Percentiles rank a stretch among this genome's conserved stretches.
Conservation (phyloP, 2,329 filamentous ascomycete species). For the Elsinoe australis region DNA sequence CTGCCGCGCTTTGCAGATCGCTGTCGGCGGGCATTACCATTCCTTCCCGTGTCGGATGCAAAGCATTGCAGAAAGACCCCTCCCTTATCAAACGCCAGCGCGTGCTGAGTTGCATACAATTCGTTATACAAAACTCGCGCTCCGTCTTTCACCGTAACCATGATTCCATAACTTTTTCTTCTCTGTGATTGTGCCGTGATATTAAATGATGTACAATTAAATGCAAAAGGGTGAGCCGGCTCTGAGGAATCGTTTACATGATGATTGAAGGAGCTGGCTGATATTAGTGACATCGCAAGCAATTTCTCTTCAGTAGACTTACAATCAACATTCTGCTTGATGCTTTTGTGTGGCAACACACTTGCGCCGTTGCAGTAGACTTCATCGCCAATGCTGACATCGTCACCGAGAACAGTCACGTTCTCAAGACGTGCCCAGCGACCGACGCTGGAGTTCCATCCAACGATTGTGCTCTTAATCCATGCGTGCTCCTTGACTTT, state of each 20-base stretch:
- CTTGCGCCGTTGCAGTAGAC: conserved; percentile 92
- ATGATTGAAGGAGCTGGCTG: conserved; percentile 27
- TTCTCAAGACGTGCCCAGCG: conserved; percentile 96
- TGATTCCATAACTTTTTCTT: conserved; percentile 9
- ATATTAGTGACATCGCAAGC: no score
- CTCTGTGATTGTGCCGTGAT: conserved; percentile 4
- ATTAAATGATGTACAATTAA: conserved; percentile 16
- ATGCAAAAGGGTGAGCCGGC: neutral
- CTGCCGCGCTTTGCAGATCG: conserved; percentile 15
- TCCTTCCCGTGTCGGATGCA: conserved; percentile 1
- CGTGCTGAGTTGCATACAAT: conserved; percentile 10
- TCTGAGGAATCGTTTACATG: conserved; percentile 23
- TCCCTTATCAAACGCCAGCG: conserved; percentile 4
- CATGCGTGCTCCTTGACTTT: conserved; percentile 98
- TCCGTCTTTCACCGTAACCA: neutral
- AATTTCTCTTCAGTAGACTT: no score
- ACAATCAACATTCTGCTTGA: conserved; percentile 94
- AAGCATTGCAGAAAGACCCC: conserved; percentile 1
- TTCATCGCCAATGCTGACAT: conserved; percentile 95
- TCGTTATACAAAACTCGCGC: neutral
- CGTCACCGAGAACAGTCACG: conserved; percentile 93
- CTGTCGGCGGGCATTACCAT: neutral
- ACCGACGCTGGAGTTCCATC: conserved; percentile 94
- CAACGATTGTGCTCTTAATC: conserved; percentile 97
- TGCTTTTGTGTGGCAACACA: conserved; percentile 94